Evolutionary conservation across 2,329 filamentous ascomycete genomes (phyloP), one percentile per base, ranked within the genome.

Genomic region (Penicillium sp.): DNA sequence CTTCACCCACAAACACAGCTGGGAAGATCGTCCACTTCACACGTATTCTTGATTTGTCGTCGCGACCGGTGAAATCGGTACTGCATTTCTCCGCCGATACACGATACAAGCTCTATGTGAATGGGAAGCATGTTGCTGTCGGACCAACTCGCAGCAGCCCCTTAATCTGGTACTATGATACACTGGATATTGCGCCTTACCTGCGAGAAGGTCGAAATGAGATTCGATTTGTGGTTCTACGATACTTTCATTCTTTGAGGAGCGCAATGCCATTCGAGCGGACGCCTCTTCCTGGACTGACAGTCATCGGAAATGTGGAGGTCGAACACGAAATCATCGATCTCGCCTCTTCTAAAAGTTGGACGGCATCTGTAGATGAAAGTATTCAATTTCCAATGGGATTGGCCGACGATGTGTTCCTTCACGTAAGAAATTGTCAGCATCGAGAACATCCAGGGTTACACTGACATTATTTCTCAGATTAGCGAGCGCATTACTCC

Each of bases 31-130:
- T 71, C 21, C 51, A 51, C 4, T 74, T 73, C 57, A 60, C 49
- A 2, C 65, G 66, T 6, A 41, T 51, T 4, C 49, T 73, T 43
- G 39, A 49, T 23, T 53, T 71, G 4, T 8, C 33, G 1, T 54
- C 39, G 2, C 10, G 12, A 17, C 61, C 67, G 4, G 48, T 12
- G 0, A n/a, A 23, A 8, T 55, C 68, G 10, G 20, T 63, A 4
- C 34, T 74, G 9, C 59, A 65, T 46, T 64, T 70, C 52, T 69
- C 72, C 1, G 74, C 75, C 5, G 75, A 78, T 30, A 78, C 75
- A 4, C 65, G 72, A 7, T 78, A 77, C 60, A 77, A 77, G 46
- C 60, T 77, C 2, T 65, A 62, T 23, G 63, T 78, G 33, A 78
- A 78, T 61, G 65, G 67, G 3, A 42, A n/a, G 0, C 63, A 67